A percentile compares a stretch with the other conserved stretches of the same genome.
Evolutionary conservation across 2,329 filamentous ascomycete species (phyloP).

Genomic region (Sporothrix globosa): DNA sequence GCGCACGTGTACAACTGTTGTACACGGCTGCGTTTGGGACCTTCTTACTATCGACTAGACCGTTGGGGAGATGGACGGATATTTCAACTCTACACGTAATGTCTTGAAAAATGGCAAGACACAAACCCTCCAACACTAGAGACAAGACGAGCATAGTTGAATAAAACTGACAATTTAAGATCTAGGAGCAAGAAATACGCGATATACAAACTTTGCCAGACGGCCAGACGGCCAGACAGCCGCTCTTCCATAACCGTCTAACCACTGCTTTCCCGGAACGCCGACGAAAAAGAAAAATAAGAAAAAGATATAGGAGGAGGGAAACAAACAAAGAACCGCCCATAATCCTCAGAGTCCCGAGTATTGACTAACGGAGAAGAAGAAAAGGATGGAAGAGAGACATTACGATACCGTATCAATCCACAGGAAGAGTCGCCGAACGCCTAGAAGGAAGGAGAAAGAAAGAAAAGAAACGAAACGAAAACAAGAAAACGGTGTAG

Average conservation of each 20-base stretch:
- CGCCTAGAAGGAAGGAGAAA: background rate
- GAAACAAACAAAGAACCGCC: background rate
- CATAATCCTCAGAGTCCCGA: background rate
- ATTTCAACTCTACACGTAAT: background rate
- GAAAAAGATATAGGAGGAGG: background rate
- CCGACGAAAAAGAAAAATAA: background rate
- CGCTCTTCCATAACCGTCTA: background rate
- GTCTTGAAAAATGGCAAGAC: no score
- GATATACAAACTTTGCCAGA: background rate
- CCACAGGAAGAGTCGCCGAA: constrained; percentile 1
- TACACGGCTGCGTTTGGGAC: no score
- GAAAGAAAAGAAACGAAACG: background rate
- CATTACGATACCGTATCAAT: background rate
- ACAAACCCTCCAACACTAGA: no score
- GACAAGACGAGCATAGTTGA: no score
- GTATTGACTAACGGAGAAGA: background rate
- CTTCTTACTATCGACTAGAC: no score
- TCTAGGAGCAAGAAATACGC: constrained; percentile 9
- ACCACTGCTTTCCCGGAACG: constrained; percentile 21
- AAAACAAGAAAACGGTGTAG: background rate
- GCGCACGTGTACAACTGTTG: background rate
- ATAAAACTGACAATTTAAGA: background rate
- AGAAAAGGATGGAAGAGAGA: background rate
- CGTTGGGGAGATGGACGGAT: no score
- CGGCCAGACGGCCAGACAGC: constrained; percentile 1